phyloP scores from a whole-genome alignment of 2,329 filamentous ascomycete species.

The Monosporascus sp. region DNA sequence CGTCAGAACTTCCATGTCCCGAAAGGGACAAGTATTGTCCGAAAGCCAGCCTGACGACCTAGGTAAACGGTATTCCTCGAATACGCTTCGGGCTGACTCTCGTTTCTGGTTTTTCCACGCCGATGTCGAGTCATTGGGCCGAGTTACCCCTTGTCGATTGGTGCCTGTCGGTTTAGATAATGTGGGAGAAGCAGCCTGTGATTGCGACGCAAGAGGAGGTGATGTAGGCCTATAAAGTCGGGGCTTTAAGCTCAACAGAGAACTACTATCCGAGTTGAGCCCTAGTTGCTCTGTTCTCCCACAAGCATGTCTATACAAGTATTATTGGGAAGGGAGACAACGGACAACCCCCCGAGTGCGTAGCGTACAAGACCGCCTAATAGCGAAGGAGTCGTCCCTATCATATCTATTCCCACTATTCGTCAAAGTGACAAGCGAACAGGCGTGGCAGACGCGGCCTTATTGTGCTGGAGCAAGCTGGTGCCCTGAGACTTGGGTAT shows the following conservation, averaged over 20 bases:
- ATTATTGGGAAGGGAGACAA: no score
- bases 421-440: conserved; percentile 22
- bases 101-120: conserved; percentile 31
- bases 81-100: conserved; percentile 41
- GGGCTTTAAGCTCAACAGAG: no score
- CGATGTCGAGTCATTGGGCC: neutral
- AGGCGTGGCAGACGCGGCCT: conserved; percentile 17
- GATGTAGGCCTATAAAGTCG: no score
- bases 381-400: conserved; percentile 16
- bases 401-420: conserved; percentile 18
- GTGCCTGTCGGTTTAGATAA: neutral
- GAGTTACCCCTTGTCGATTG: neutral
- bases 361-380: neutral
- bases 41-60: conserved; percentile 42
- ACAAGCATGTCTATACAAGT: no score
- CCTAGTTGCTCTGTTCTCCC: no score
- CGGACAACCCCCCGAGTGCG: no score
- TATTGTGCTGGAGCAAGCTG: conserved; percentile 16
- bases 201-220: no score
- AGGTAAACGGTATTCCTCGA: conserved; percentile 40
- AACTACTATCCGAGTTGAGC: no score
- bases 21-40: conserved; percentile 26
- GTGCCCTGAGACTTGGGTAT: conserved; percentile 8
- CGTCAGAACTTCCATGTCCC: conserved; percentile 28
- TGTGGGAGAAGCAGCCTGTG: no score